Evolutionary conservation across 2,329 filamentous ascomycete genomes (phyloP).

Genomic region (Metarhizium guizhouense): DNA sequence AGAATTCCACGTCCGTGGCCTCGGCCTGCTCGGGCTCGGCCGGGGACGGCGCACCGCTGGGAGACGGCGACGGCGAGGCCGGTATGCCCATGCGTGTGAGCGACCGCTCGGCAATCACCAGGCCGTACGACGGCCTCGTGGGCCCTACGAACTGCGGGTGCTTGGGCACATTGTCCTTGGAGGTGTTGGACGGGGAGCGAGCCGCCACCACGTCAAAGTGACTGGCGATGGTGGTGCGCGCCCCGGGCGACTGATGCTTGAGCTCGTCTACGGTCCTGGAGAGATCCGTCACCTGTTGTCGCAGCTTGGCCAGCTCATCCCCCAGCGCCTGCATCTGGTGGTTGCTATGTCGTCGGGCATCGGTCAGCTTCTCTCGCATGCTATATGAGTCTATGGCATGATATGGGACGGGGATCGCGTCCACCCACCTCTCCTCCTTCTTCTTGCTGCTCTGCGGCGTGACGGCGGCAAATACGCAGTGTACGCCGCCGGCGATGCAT

Average conservation of each 20-base stretch:
- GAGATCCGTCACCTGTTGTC: conserved; percentile 20
- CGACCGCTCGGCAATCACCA: conserved; percentile 25
- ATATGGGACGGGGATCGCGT: not conserved
- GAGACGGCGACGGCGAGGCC: conserved; percentile 14
- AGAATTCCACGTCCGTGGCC: conserved; percentile 12
- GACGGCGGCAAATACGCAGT: conserved; percentile 17
- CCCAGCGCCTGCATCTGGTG: conserved; percentile 14
- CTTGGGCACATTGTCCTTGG: conserved; percentile 16
- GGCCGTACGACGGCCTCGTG: conserved; percentile 24
- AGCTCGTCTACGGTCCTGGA: conserved; percentile 18
- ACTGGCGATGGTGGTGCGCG: conserved; percentile 8
- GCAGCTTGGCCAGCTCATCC: conserved; percentile 19
- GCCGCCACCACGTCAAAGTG: conserved; percentile 7
- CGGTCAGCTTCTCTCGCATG: not conserved
- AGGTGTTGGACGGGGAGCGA: conserved; percentile 11
- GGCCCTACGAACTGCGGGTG: conserved; percentile 28
- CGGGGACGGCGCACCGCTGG: conserved; percentile 15
- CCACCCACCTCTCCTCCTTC: conserved; percentile 14
- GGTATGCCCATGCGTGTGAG: conserved; percentile 27
- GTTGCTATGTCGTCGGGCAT: not conserved
- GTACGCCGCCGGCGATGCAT: conserved; percentile 18
- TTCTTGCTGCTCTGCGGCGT: conserved; percentile 12
- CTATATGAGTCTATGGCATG: not conserved
- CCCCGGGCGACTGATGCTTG: conserved; percentile 11
- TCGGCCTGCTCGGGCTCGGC: conserved; percentile 5